Base-by-base conservation (phyloP, 2,329 filamentous ascomycete genomes). In the Cercospora zeae-maydis region DNA sequence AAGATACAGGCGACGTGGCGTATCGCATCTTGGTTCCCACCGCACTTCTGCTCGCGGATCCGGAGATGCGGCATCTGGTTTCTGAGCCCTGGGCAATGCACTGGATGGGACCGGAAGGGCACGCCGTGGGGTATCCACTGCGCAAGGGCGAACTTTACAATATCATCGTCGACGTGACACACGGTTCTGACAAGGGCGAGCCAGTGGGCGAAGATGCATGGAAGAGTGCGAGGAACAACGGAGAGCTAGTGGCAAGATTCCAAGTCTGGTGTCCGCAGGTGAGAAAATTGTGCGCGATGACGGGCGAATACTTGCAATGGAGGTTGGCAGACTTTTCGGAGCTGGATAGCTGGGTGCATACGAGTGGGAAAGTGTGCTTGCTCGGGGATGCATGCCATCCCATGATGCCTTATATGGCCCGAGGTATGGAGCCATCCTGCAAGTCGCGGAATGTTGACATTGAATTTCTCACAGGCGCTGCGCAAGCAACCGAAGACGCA, bases 401-500 rank as follows among this genome's bases (percentile, higher is more conserved):
- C 1, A 30, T 49, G 42, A 49, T 49, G 42, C 42, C 42, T 3
- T 27, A 24, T 1, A 49, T 49, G 42, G 42, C 42, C 13, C 21
- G 27, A 49, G 42, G 42, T 49, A 30, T 14, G 13, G 2, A n/a
- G 2, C 3, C 11, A 2, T 49, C 2, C 24, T 27, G 5, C 42
- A n/a, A 49, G 7, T 27, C 13, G 21, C 42, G 2, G 1, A 9
- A 14, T 1, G 42, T 10, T 0, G 4, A n/a, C 9, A 1, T 11
- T 49, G 42, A 4, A 11, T 24, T 6, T 3, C 21, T 8, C 13
- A 8, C 3, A 49, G 42, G 42, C 8, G 42, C 87, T 10, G 86
- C 87, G 8, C 87, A 88, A 78, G 86, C 86, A 8, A 86, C 88
- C 54, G 87, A 90, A 73, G 87, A 90, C 68, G 86, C 83, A 1